Evolutionary conservation across 2,329 filamentous ascomycete species (phyloP).

Genomic region (Scortechinia acanthostroma): DNA sequence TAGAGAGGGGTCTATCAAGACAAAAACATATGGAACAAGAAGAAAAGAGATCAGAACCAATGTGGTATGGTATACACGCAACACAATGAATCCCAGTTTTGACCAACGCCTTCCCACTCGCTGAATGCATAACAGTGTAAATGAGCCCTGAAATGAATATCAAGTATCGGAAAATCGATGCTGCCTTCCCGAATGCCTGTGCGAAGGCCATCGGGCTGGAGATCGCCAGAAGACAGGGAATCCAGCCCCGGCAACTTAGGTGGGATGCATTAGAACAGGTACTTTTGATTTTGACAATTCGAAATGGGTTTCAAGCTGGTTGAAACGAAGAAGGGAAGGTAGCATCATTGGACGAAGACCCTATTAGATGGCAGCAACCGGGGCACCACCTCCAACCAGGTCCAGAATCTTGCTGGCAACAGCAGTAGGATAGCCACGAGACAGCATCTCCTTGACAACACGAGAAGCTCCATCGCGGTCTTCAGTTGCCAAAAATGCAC

Average conservation of each 20-base stretch:
- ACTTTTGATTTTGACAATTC: no score
- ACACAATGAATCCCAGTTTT: no score
- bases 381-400: constrained; percentile 59
- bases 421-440: constrained; percentile 80
- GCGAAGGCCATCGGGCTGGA: not conserved
- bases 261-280: not conserved
- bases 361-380: constrained; percentile 22
- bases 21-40: no score
- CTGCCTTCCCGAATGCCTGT: not conserved
- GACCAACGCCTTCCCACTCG: not conserved
- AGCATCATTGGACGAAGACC: not conserved
- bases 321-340: constrained; percentile 1
- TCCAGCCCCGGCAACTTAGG: not conserved
- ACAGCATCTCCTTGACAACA: constrained; percentile 84
- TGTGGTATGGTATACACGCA: no score
- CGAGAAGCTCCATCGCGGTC: constrained; percentile 69
- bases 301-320: no score
- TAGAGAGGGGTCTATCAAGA: no score
- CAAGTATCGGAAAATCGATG: not conserved
- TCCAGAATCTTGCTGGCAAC: constrained; percentile 92
- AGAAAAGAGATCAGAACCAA: no score
- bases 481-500: constrained; percentile 80
- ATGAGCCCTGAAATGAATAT: no score
- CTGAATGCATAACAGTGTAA: not conserved
- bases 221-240: not conserved